phyloP scores from a whole-genome alignment of 768 basidiomycete species.

The Mycena haematopus region DNA sequence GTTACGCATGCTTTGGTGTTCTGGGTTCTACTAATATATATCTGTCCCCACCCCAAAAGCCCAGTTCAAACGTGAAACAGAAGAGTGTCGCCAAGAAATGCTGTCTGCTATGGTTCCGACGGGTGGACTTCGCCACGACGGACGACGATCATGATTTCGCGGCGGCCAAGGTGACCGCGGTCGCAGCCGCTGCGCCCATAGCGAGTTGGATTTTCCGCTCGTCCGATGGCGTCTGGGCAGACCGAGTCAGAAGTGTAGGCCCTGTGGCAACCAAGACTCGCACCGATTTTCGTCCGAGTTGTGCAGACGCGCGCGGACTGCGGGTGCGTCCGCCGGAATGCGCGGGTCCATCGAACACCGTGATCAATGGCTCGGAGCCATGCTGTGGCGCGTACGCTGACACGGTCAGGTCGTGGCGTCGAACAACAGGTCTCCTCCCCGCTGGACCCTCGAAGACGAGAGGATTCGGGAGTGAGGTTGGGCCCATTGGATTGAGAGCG shows the following conservation, averaged over 20 bases:
- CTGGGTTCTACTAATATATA: no score
- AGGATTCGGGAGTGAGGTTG: slow-evolving; percentile 11
- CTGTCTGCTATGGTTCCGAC: no score
- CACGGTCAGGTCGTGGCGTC: not conserved
- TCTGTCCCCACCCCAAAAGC: no score
- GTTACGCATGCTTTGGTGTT: not conserved
- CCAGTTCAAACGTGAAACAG: slow-evolving; percentile 16
- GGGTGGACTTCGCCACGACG: no score
- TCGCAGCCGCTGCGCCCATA: slow-evolving; percentile 5
- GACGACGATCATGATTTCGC: not conserved
- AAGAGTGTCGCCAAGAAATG: no score
- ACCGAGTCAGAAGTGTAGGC: not conserved
- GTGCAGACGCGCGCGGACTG: not conserved
- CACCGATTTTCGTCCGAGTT: not conserved
- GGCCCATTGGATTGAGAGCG: not conserved
- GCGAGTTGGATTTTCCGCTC: not conserved
- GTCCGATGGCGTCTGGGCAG: not conserved
- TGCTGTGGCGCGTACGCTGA: not conserved
- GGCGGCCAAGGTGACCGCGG: not conserved
- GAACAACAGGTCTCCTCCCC: slow-evolving; percentile 3
- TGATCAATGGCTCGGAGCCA: not conserved
- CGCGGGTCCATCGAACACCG: slow-evolving; percentile 20
- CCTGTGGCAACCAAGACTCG: not conserved
- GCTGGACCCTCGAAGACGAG: slow-evolving; percentile 22
- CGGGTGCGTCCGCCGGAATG: slow-evolving; percentile 1